Conservation (phyloP, 2,329 filamentous ascomycete species). For the Penicillium glabrum region DNA sequence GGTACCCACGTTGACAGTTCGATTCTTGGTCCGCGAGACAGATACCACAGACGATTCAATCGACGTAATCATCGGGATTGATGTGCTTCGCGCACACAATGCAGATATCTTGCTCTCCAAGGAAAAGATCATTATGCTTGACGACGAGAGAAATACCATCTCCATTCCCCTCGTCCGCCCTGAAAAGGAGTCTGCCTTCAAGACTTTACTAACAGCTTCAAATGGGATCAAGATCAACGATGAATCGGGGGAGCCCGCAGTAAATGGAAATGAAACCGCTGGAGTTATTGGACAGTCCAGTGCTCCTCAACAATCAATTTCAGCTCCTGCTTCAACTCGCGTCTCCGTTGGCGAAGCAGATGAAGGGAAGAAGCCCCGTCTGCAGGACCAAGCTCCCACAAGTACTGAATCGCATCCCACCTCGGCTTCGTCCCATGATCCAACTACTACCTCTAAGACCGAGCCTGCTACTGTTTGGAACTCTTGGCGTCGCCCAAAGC, state of each 20-base stretch:
- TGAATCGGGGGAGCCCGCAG: conserved; percentile 2
- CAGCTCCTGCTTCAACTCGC: conserved; percentile 25
- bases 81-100: conserved; percentile 79
- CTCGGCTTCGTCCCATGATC: conserved; percentile 29
- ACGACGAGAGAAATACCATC: conserved; percentile 81
- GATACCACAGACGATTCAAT: conserved; percentile 58
- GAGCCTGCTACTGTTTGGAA: conserved; percentile 63
- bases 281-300: conserved; percentile 36
- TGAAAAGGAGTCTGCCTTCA: conserved; percentile 81
- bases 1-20: conserved; percentile 76
- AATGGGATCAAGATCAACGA: conserved; percentile 10
- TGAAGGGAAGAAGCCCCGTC: conserved; percentile 19
- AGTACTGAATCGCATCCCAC: conserved; percentile 17
- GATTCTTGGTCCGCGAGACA: conserved; percentile 69
- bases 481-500: conserved; percentile 62
- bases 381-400: neutral
- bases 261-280: conserved; percentile 24
- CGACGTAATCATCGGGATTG: conserved; percentile 86
- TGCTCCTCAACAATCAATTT: conserved; percentile 24
- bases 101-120: conserved; percentile 91
- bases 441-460: conserved; percentile 24
- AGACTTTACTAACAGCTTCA: conserved; percentile 65
- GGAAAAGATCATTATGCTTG: conserved; percentile 82
- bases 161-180: conserved; percentile 90
- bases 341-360: conserved; percentile 25